Conservation (phyloP, 805 yeast genomes). For the Ogataea zsoltii region DNA sequence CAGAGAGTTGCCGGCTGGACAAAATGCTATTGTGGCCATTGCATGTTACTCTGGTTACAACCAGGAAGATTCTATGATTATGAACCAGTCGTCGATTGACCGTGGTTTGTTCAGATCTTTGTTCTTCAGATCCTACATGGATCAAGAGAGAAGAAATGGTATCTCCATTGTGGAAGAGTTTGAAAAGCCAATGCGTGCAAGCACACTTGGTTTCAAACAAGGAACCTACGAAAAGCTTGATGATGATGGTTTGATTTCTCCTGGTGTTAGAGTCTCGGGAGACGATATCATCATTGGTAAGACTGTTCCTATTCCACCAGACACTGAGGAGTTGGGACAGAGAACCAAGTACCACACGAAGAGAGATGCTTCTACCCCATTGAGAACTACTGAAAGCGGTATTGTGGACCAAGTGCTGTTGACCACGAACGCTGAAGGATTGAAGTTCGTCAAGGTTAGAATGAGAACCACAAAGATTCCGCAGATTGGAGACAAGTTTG, state of each 20-base stretch:
- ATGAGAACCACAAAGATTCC: conserved; percentile 99
- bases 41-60: conserved; percentile 98
- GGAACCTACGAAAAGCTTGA: conserved; percentile 98
- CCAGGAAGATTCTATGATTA: conserved; percentile 99
- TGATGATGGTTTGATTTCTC: conserved; percentile 96
- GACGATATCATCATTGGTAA: conserved; percentile 98
- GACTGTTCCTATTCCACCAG: conserved; percentile 99
- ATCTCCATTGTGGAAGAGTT: conserved; percentile 98
- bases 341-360: conserved; percentile 97
- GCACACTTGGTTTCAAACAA: conserved; percentile 92
- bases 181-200: conserved; percentile 94
- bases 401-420: conserved; percentile 96
- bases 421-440: conserved; percentile 97
- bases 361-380: conserved; percentile 97
- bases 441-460: conserved; percentile 95
- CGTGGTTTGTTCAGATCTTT: conserved; percentile 94
- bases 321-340: conserved; percentile 97
- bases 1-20: conserved; percentile 98
- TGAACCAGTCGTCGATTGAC: conserved; percentile 98
- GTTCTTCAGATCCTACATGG: conserved; percentile 97
- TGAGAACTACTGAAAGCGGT: conserved; percentile 96
- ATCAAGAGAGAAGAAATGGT: conserved; percentile 97
- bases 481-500: conserved; percentile 98
- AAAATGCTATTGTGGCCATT: conserved; percentile 97
- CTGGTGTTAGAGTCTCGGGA: conserved; percentile 98